A percentile compares a stretch with the other conserved stretches of the same genome.
Evolutionary conservation across 2,329 filamentous ascomycete species (phyloP).

Genomic region (Xylaria sp.): DNA sequence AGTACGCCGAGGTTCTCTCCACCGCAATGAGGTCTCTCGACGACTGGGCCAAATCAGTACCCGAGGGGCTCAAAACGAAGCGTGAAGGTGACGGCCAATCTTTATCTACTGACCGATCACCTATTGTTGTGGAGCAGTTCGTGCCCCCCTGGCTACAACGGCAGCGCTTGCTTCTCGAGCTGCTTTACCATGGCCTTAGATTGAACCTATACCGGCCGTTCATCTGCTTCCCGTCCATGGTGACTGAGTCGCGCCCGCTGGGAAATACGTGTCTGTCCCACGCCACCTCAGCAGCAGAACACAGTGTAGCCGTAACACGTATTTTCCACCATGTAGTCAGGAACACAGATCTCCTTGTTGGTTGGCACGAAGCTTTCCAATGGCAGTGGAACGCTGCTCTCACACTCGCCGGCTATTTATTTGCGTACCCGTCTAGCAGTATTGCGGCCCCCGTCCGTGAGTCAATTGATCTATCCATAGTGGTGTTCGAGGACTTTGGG

Average conservation of each 20-base stretch:
- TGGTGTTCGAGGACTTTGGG: slow-evolving; percentile 33
- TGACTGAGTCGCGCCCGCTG: slow-evolving; percentile 13
- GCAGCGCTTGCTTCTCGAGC: slow-evolving; percentile 49
- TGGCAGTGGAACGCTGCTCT: slow-evolving; percentile 50
- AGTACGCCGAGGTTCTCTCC: slow-evolving; percentile 32
- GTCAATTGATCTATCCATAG: slow-evolving; percentile 28
- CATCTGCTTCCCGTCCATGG: slow-evolving; percentile 43
- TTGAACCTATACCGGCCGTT: slow-evolving; percentile 48
- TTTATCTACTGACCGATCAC: slow-evolving; percentile 44
- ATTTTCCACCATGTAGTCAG: slow-evolving; percentile 46
- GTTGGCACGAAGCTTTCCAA: slow-evolving; percentile 48
- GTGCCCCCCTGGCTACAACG: slow-evolving; percentile 49
- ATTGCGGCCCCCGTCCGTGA: slow-evolving; percentile 28
- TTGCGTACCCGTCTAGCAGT: slow-evolving; percentile 29
- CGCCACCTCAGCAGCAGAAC: slow-evolving; percentile 38
- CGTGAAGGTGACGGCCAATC: slow-evolving; percentile 39
- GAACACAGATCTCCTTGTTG: slow-evolving; percentile 43
- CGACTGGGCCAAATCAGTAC: slow-evolving; percentile 45
- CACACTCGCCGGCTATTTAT: slow-evolving; percentile 33
- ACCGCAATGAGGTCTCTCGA: slow-evolving; percentile 35
- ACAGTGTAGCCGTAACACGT: slow-evolving; percentile 46
- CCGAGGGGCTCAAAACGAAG: slow-evolving; percentile 43
- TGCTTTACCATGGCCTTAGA: slow-evolving; percentile 47
- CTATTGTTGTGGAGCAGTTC: slow-evolving; percentile 44
- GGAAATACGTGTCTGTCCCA: slow-evolving; percentile 26